phyloP scores from a whole-genome alignment of 169 alveolate species.

The Cryptosporidium andersoni region DNA sequence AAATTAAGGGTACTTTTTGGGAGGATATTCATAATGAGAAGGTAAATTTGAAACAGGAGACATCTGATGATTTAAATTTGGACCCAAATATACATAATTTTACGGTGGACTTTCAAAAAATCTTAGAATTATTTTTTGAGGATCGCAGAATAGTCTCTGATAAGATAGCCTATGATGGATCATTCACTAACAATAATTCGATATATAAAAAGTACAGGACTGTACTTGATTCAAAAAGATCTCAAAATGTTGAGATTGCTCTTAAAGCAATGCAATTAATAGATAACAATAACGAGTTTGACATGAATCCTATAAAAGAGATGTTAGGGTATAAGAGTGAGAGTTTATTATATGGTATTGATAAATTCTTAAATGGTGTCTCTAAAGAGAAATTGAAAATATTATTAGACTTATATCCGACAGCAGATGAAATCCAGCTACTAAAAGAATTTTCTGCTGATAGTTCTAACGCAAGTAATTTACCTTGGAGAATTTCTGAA shows the following conservation, averaged over 20 bases:
- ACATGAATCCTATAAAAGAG: constrained; percentile 41
- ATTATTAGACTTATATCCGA: constrained; percentile 53
- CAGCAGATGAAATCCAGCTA: constrained; percentile 64
- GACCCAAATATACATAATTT: not conserved
- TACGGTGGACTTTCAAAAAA: constrained; percentile 25
- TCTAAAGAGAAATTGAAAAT: constrained; percentile 58
- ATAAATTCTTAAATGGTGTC: constrained; percentile 53
- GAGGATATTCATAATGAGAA: constrained; percentile 37
- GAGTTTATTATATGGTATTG: constrained; percentile 25
- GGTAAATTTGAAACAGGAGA: too few relatives aligned
- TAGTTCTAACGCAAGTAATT: not conserved
- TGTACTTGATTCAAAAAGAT: constrained; percentile 67
- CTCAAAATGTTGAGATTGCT: constrained; percentile 63
- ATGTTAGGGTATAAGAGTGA: constrained; percentile 60
- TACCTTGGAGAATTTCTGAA: constrained; percentile 60
- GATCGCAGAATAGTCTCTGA: constrained; percentile 25
- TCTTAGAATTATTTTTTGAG: constrained; percentile 52
- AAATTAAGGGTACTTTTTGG: constrained; percentile 61
- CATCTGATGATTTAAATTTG: not conserved
- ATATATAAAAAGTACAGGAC: constrained; percentile 27
- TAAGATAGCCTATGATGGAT: constrained; percentile 19
- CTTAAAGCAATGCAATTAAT: constrained; percentile 59
- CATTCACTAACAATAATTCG: not conserved
- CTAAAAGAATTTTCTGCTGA: constrained; percentile 14
- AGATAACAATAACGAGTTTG: constrained; percentile 48